A percentile compares a stretch with the other conserved stretches of the same genome.
Conservation (phyloP, 176 grass and related monocot genomes). For the Alloteropsis semialata region DNA sequence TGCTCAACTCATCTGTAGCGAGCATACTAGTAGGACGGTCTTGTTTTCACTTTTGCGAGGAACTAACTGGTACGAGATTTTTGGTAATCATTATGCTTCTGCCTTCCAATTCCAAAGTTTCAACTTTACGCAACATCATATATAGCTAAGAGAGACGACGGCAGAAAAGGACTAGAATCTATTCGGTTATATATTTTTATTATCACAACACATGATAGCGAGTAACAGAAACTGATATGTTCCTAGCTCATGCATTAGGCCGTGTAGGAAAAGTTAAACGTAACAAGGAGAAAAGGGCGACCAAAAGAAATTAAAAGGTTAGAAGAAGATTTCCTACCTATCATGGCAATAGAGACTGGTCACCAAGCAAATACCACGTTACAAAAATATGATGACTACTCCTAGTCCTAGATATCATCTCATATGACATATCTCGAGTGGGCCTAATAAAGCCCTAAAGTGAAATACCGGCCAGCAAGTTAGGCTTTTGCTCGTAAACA, state of each 20-base stretch:
- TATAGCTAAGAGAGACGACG: background rate
- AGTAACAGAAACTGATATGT: background rate
- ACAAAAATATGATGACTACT: background rate
- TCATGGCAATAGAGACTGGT: background rate
- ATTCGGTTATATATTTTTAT: background rate
- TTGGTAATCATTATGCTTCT: background rate
- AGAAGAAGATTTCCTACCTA: background rate
- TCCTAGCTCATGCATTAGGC: background rate
- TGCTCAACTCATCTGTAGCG: background rate
- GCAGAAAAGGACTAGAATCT: background rate
- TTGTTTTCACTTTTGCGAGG: background rate
- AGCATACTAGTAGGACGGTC: background rate
- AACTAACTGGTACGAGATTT: background rate
- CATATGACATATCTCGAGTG: background rate
- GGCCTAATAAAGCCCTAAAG: background rate
- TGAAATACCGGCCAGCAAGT: background rate
- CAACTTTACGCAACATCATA: background rate
- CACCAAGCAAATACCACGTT: background rate
- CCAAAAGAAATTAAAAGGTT: background rate
- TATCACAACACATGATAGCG: background rate
- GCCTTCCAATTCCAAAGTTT: background rate
- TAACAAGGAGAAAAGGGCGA: background rate
- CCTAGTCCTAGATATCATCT: background rate
- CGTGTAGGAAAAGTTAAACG: background rate
- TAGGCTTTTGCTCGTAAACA: conserved; percentile 1